Conservation (phyloP, 805 yeast genomes). For the Saccharomycopsis schoenii region DNA sequence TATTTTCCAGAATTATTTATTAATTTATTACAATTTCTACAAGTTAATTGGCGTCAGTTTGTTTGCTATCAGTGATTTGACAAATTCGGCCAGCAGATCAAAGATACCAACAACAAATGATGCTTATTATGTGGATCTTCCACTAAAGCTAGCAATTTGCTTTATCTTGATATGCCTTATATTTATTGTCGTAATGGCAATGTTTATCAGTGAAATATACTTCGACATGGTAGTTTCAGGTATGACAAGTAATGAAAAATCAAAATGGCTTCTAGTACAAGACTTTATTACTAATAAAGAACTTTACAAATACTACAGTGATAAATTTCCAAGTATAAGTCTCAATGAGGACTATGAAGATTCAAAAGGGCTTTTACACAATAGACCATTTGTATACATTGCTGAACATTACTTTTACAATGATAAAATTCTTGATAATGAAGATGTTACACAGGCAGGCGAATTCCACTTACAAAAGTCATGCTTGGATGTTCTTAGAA, state of each 20-base stretch:
- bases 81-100: not conserved
- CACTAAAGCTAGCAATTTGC: conserved; percentile 8
- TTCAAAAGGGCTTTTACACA: not conserved
- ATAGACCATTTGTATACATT: conserved; percentile 7
- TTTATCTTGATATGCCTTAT: conserved; percentile 8
- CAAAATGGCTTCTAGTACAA: conserved; percentile 15
- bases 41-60: not conserved
- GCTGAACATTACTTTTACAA: conserved; percentile 8
- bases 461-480: not conserved
- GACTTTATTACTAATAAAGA: conserved; percentile 1
- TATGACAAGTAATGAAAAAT: conserved; percentile 59
- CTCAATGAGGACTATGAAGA: not conserved
- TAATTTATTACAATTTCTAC: conserved; percentile 8
- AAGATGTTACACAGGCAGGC: not conserved
- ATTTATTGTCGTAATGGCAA: conserved; percentile 1
- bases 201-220: conserved; percentile 4
- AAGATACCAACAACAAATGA: not conserved
- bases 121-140: not conserved
- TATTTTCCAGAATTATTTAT: conserved; percentile 4
- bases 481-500: conserved; percentile 7
- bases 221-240: conserved; percentile 64
- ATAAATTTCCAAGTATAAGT: not conserved
- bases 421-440: not conserved
- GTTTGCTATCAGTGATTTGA: not conserved
- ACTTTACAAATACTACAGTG: conserved; percentile 8